Conservation (phyloP, 768 basidiomycete genomes). For the Calocybe indica region DNA sequence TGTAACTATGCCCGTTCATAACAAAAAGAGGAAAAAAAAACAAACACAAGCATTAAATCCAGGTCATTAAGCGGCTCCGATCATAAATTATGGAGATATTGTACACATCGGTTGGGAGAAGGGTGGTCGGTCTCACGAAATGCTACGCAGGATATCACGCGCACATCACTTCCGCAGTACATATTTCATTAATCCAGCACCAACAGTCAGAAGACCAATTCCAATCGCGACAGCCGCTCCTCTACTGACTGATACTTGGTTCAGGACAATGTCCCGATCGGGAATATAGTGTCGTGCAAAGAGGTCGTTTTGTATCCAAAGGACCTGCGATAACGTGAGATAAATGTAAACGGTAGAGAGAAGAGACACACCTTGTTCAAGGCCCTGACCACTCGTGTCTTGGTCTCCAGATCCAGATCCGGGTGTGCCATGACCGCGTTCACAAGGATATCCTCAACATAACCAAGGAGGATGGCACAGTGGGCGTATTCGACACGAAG, state of each 20-base stretch:
- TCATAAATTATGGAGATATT: too few relatives aligned
- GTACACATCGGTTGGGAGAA: too few relatives aligned
- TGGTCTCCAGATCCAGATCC: conserved; percentile 28
- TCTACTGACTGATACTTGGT: neutral
- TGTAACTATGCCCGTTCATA: too few relatives aligned
- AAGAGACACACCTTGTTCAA: conserved; percentile 33
- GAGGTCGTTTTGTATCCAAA: conserved; percentile 43
- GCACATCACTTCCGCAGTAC: too few relatives aligned
- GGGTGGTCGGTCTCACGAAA: too few relatives aligned
- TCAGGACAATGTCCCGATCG: neutral
- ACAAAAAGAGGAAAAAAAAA: too few relatives aligned
- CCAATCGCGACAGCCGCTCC: neutral
- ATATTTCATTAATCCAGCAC: neutral
- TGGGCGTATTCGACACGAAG: conserved; percentile 34
- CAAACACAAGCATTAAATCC: too few relatives aligned
- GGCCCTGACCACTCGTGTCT: conserved; percentile 34
- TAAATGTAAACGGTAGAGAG: neutral
- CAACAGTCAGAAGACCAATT: neutral
- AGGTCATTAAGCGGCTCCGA: too few relatives aligned
- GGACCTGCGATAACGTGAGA: conserved; percentile 19
- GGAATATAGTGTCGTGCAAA: conserved; percentile 14
- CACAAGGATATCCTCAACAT: conserved; percentile 39
- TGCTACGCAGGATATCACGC: too few relatives aligned
- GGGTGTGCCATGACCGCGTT: conserved; percentile 34
- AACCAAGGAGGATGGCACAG: conserved; percentile 35